A percentile compares a stretch with the other conserved stretches of the same genome.
phyloP scores from a whole-genome alignment of 768 basidiomycete species.

The Mycena latifolia region DNA sequence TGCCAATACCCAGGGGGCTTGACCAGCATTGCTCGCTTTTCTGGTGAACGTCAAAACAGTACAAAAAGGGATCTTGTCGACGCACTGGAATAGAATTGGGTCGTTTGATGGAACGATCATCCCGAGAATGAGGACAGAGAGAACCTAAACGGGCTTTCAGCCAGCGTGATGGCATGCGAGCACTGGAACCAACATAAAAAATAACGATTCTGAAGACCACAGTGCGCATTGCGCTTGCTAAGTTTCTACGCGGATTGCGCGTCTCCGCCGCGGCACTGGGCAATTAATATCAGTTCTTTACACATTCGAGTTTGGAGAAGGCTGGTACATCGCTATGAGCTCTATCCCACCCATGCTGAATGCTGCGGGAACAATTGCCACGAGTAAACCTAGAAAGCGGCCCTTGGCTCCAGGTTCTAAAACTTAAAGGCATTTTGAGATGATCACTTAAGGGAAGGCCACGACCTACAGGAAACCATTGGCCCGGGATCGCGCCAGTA shows the following conservation, averaged over 20 bases:
- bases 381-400: conserved; percentile 1
- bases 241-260: neutral
- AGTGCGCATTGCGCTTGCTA: neutral
- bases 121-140: conserved; percentile 45
- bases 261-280: neutral
- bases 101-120: conserved; percentile 71
- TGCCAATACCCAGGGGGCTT: conserved; percentile 45
- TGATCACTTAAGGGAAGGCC: neutral
- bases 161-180: neutral
- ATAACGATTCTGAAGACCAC: neutral
- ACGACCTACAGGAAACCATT: conserved; percentile 4
- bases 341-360: conserved; percentile 13
- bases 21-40: neutral
- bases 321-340: neutral
- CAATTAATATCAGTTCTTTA: too few relatives aligned
- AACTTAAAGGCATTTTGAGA: neutral
- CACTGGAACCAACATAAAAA: neutral
- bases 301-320: neutral
- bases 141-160: neutral
- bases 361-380: conserved; percentile 1
- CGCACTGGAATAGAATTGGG: conserved; percentile 46
- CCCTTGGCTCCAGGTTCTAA: conserved; percentile 2
- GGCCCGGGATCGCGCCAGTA: conserved; percentile 4
- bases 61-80: conserved; percentile 3
- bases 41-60: neutral